Percentiles rank a stretch among this genome's conserved stretches.
phyloP scores from a whole-genome alignment of 257 asterid species.

The Solanum sejunctum region DNA sequence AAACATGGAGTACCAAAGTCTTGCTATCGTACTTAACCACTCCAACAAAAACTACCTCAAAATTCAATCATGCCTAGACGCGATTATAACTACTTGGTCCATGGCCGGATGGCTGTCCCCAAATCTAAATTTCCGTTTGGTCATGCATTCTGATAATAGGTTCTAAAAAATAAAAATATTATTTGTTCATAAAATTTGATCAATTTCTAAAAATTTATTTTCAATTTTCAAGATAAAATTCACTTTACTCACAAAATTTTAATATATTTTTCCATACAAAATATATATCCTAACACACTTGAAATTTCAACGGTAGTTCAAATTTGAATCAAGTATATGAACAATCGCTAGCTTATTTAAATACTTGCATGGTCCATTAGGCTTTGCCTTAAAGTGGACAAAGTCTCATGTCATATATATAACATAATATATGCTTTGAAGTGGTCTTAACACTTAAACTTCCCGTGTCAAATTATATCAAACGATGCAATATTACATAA shows the following conservation, averaged over 20 bases:
- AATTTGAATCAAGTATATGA: not conserved
- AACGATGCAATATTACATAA: not conserved
- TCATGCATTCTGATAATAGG: no score
- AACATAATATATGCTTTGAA: not conserved
- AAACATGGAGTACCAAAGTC: not conserved
- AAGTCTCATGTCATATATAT: not conserved
- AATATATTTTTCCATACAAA: not conserved
- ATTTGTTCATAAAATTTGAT: not conserved
- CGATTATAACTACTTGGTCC: not conserved
- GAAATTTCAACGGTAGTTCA: not conserved
- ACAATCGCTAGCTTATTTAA: not conserved
- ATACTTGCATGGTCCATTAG: not conserved
- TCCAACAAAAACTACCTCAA: not conserved
- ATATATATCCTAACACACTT: not conserved
- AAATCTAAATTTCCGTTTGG: not conserved
- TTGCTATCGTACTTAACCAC: not conserved
- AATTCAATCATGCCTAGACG: not conserved
- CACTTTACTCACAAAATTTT: not conserved
- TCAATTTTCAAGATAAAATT: not conserved
- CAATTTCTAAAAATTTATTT: not conserved
- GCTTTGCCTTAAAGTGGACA: not conserved
- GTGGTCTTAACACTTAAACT: not conserved
- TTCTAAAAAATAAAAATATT: not conserved
- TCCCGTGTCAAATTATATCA: not conserved
- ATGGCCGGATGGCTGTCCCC: not conserved